These are phyloP conservation scores for Collybia nuda DNA, from an alignment of 768 basidiomycete genomes.

Conservation along the genomic window DNA sequence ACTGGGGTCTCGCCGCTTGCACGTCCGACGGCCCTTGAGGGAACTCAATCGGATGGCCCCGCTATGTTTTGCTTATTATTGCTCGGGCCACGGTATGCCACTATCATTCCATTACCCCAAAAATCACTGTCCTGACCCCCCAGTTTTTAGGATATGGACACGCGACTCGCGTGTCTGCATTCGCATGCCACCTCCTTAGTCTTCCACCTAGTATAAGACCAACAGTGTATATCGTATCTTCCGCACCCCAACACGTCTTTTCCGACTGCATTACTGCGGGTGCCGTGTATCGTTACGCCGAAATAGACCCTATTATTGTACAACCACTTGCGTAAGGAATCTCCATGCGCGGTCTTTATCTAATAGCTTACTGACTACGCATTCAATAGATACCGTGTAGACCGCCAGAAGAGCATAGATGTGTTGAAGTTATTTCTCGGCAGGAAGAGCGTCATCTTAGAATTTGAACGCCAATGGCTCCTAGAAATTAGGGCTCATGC, in stretches of 20 bases:
- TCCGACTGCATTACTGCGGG: conserved; percentile 60
- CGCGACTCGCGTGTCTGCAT: conserved; percentile 79
- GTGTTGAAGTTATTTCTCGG: conserved; percentile 59
- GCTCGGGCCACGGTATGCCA: conserved; percentile 68
- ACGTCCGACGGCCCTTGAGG: too few relatives aligned
- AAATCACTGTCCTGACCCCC: conserved; percentile 1
- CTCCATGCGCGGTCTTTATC: not conserved
- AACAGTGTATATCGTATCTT: conserved; percentile 65
- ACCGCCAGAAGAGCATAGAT: conserved; percentile 66
- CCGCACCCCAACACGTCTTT: conserved; percentile 74
- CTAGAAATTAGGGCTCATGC: conserved; percentile 46
- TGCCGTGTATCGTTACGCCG: conserved; percentile 65
- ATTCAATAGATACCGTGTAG: conserved; percentile 61
- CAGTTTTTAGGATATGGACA: conserved; percentile 78
- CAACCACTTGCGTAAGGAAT: conserved; percentile 72
- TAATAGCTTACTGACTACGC: too few relatives aligned
- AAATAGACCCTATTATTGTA: conserved; percentile 79
- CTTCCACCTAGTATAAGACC: conserved; percentile 39
- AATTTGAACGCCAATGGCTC: conserved; percentile 61
- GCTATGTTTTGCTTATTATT: conserved; percentile 63
- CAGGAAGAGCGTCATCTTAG: conserved; percentile 52
- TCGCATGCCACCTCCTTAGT: conserved; percentile 57
- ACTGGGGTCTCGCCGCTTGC: too few relatives aligned
- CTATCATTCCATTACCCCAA: not conserved
- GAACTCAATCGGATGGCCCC: conserved; percentile 15